Evolutionary conservation across 352 stramenopile species (phyloP), one percentile per base, ranked within the genome.

Genomic region (Pythium dissimile): DNA sequence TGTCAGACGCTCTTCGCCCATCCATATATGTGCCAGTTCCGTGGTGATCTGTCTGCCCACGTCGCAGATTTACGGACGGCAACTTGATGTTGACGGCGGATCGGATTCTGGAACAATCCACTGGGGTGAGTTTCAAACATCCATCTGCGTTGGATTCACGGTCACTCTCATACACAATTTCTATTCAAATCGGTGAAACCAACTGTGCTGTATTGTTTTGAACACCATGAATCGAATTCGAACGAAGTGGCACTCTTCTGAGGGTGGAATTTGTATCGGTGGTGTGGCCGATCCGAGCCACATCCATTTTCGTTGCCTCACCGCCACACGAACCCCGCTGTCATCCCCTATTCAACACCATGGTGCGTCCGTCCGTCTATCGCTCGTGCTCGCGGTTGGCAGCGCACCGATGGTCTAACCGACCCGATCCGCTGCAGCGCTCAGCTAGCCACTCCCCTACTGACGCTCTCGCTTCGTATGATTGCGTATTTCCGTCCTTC

Each of bases 91-190:
- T 43, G 16, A 15, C 11, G 34, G 35, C 47, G 48, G 47, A 13
- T 44, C 48, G 50, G 27, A 51, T 66, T 66, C 58, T 66, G 58
- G 58, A 66, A 66, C 44, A 59, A 66, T 66, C 58, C 34, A 66
- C 30, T 42, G n/a, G n/a, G n/a, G n/a, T 39, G n/a, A 47, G 53
- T 61, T 53, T 32, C 6, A 52, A 61, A 53, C 53, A 49, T 26
- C 16, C 15, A 15, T 50, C 24, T 21, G 10, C 10, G 31, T 18
- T 32, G 18, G 7, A 50, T 23, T 13, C 18, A 46, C 39, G 10
- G 12, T n/a, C 10, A 39, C 32, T 39, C 32, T 15, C 32, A 15
- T 39, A 45, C 9, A 45, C 38, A 24, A 45, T 45, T 30, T 42
- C n/a, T n/a, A n/a, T n/a, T n/a, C n/a, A n/a, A n/a, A n/a, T n/a